Base-by-base conservation (phyloP, 805 yeast genomes). In the Yarrowia sp. region DNA sequence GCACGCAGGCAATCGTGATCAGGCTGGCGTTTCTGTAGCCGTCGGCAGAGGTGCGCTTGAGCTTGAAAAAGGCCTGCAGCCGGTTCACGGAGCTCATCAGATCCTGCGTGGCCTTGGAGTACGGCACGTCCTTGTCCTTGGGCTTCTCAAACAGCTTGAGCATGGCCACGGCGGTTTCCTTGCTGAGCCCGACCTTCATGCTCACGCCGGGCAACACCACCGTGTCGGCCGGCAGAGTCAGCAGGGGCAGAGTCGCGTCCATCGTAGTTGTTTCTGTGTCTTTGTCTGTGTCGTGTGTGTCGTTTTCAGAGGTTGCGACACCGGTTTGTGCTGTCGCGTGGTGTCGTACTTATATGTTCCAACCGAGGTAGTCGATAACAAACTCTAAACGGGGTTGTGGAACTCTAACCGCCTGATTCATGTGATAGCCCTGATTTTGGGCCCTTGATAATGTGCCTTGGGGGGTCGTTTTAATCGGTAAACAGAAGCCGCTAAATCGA, bases 161-260 rank as follows among this genome's bases (percentile, higher is more conserved):
- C 41, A 62, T 29, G 22, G 59, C 62, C 19, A 41, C 56, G 0
- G 60, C 49, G 19, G 39, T 61, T 21, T 51, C 47, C 33, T 60
- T 38, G 38, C 41, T 25, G 12, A 51, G 22, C 10, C 55, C 39
- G 21, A 62, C 41, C 62, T 61, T 55, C 35, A 62, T 42, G 18
- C 55, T 62, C 24, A 62, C 63, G 3, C 63, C 62, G 19, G 63
- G 63, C 27, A 62, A 16, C 14, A 62, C 35, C 19, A 62, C 61
- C 3, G 62, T 41, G 19, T 61, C 63, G 8, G 62, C 35, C 24
- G 63, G 63, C n/a, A 62, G 56, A n/a, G 62, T 51, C 35, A 62
- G 60, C 19, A 62, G 41, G 7, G 61, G 63, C 8, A 62, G 56
- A 31, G 58, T 51, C 2, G 58, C 58, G 31, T 51, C 58, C 58